Conservation (phyloP, 768 basidiomycete genomes). For the Harrya chromipes region DNA sequence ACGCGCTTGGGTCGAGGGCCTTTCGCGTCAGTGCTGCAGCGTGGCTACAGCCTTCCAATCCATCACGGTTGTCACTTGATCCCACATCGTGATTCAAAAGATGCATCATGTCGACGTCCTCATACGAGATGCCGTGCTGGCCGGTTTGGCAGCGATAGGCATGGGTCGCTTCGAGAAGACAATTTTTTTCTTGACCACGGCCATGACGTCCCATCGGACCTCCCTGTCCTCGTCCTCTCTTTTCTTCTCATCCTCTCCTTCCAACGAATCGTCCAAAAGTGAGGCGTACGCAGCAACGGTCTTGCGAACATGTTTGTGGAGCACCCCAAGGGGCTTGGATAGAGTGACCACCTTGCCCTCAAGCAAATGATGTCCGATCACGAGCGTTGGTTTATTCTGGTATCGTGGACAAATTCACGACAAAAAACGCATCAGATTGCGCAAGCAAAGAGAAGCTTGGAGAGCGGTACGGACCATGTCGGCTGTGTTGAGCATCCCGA, state of each 20-base stretch:
- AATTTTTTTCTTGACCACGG: conserved; percentile 77
- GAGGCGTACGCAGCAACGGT: neutral
- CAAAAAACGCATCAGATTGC: neutral
- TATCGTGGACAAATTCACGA: too few species aligned
- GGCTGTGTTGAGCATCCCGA: conserved; percentile 74
- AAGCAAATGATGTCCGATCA: conserved; percentile 85
- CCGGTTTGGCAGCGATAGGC: conserved; percentile 47
- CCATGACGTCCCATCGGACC: conserved; percentile 57
- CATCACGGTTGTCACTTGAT: too few species aligned
- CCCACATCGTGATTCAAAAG: neutral
- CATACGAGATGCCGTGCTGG: conserved; percentile 19
- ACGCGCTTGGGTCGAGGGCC: too few species aligned
- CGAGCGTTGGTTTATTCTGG: conserved; percentile 74
- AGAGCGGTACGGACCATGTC: conserved; percentile 45
- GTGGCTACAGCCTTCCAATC: too few species aligned
- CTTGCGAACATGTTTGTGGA: conserved; percentile 37
- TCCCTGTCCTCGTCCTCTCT: neutral
- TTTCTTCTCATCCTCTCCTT: neutral
- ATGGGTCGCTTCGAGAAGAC: conserved; percentile 82
- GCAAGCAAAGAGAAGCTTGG: neutral
- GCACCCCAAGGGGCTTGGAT: conserved; percentile 78
- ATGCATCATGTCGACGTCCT: conserved; percentile 7
- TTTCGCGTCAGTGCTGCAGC: too few species aligned
- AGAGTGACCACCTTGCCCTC: conserved; percentile 81
- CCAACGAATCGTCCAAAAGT: neutral